Evolutionary conservation across 495 filamentous ascomycete genomes (phyloP).

Genomic region (Penicillium mononematosum): DNA sequence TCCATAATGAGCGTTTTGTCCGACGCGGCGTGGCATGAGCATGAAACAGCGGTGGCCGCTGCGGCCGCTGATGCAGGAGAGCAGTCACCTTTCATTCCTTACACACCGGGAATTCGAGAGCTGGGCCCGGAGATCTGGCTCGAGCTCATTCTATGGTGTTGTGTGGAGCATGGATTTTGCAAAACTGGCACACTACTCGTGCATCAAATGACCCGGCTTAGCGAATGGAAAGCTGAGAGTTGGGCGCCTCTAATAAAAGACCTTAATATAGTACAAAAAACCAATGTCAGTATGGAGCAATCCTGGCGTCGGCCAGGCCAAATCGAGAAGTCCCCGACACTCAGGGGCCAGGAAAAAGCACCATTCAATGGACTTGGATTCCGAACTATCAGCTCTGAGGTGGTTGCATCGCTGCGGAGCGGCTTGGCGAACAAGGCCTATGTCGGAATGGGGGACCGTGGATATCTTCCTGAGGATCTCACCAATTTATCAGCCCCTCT

Average conservation of each 20-base stretch:
- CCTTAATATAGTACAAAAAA: slow-evolving; percentile 31
- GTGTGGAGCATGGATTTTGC: slow-evolving; percentile 60
- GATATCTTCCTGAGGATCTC: slow-evolving; percentile 25
- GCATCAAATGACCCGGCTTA: slow-evolving; percentile 35
- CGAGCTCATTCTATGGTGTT: slow-evolving; percentile 66
- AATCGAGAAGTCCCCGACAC: slow-evolving; percentile 9
- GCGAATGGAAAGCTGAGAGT: slow-evolving; percentile 40
- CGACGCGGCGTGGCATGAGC: slow-evolving; percentile 59
- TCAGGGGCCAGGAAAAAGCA: slow-evolving; percentile 22
- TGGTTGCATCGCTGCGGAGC: slow-evolving; percentile 53
- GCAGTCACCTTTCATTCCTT: slow-evolving; percentile 51
- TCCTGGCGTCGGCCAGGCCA: slow-evolving; percentile 37
- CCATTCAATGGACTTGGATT: slow-evolving; percentile 46
- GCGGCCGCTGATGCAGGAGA: slow-evolving; percentile 48
- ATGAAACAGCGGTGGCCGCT: slow-evolving; percentile 44
- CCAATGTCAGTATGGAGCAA: slow-evolving; percentile 36
- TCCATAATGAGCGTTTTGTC: slow-evolving; percentile 61
- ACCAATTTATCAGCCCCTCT: slow-evolving; percentile 24
- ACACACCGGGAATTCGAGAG: slow-evolving; percentile 51
- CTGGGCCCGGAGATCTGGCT: slow-evolving; percentile 63
- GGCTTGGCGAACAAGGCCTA: slow-evolving; percentile 46
- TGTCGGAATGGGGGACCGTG: slow-evolving; percentile 31
- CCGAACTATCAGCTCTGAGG: slow-evolving; percentile 58
- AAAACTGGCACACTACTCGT: slow-evolving; percentile 53
- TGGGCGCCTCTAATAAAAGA: slow-evolving; percentile 37